Conservation (phyloP, 805 yeast genomes). For the Wickerhamiella alocasiicola region DNA sequence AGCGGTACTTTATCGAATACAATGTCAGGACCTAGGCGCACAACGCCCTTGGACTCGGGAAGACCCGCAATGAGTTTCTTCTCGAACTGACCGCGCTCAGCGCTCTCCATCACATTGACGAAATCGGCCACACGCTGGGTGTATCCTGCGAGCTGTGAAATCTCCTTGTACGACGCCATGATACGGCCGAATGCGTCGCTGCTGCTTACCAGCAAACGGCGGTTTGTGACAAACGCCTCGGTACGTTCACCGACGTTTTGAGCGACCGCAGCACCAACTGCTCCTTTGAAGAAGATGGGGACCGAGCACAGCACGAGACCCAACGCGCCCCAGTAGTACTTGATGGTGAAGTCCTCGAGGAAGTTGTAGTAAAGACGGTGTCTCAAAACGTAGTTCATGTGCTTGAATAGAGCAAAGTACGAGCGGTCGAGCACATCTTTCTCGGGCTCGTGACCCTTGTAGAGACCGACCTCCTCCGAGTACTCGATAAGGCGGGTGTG, state of each 20-base stretch:
- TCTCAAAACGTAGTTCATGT: slow-evolving; percentile 61
- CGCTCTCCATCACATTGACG: slow-evolving; percentile 46
- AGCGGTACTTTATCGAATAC: slow-evolving; percentile 68
- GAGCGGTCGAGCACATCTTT: slow-evolving; percentile 62
- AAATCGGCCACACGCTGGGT: slow-evolving; percentile 62
- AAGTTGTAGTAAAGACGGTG: slow-evolving; percentile 66
- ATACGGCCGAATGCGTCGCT: slow-evolving; percentile 81
- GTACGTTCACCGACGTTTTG: slow-evolving; percentile 15
- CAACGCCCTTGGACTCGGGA: slow-evolving; percentile 12
- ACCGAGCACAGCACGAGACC: slow-evolving; percentile 79
- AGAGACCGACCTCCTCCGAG: slow-evolving; percentile 77
- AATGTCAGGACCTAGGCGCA: slow-evolving; percentile 38
- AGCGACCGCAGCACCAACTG: slow-evolving; percentile 20
- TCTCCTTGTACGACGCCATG: slow-evolving; percentile 70
- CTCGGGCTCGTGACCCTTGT: slow-evolving; percentile 72
- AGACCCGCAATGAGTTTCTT: slow-evolving; percentile 20
- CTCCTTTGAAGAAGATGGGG: slow-evolving; percentile 61
- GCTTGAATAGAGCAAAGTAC: slow-evolving; percentile 69
- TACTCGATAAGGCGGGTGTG: slow-evolving; percentile 72
- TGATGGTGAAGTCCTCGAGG: slow-evolving; percentile 77
- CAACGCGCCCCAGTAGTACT: slow-evolving; percentile 92
- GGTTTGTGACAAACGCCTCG: slow-evolving; percentile 58
- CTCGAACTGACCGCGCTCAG: slow-evolving; percentile 30
- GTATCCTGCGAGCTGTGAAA: slow-evolving; percentile 75
- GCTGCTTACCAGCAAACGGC: slow-evolving; percentile 70